These are phyloP conservation scores for Mycena rosella DNA, from an alignment of 768 basidiomycete species.

Conservation along the genomic window DNA sequence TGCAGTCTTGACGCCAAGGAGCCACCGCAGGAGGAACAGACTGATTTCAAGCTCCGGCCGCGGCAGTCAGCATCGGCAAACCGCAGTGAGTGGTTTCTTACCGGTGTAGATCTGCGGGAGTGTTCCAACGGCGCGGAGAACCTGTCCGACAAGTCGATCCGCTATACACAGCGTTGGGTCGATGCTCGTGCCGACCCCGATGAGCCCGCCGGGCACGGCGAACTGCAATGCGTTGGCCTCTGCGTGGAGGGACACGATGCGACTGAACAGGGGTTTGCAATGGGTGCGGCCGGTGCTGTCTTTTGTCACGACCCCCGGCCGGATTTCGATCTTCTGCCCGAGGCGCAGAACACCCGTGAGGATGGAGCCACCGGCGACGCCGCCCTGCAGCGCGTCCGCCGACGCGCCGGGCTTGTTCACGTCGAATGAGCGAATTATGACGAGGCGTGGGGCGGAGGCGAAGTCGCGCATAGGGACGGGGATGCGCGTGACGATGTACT, in stretches of 20 bases:
- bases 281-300: conserved; percentile 91
- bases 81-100: conserved; percentile 51
- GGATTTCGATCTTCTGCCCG: conserved; percentile 95
- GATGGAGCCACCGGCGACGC: conserved; percentile 97
- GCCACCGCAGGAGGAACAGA: conserved; percentile 92
- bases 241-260: conserved; percentile 92
- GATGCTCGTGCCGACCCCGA: conserved; percentile 97
- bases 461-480: conserved; percentile 97
- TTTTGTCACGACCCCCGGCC: conserved; percentile 97
- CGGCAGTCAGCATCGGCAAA: not conserved
- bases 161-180: conserved; percentile 98
- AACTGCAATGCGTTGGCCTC: conserved; percentile 95
- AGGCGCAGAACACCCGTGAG: conserved; percentile 91
- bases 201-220: conserved; percentile 97
- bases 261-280: conserved; percentile 94
- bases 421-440: conserved; percentile 99
- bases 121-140: conserved; percentile 95
- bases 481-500: conserved; percentile 97
- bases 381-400: conserved; percentile 97
- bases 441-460: conserved; percentile 89
- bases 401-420: conserved; percentile 99
- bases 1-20: conserved; percentile 97
- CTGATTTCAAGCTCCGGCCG: conserved; percentile 89
- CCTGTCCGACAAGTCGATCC: conserved; percentile 96
- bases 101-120: conserved; percentile 94